Conservation (phyloP, 495 filamentous ascomycete genomes). For the Talaromyces borbonicus region DNA sequence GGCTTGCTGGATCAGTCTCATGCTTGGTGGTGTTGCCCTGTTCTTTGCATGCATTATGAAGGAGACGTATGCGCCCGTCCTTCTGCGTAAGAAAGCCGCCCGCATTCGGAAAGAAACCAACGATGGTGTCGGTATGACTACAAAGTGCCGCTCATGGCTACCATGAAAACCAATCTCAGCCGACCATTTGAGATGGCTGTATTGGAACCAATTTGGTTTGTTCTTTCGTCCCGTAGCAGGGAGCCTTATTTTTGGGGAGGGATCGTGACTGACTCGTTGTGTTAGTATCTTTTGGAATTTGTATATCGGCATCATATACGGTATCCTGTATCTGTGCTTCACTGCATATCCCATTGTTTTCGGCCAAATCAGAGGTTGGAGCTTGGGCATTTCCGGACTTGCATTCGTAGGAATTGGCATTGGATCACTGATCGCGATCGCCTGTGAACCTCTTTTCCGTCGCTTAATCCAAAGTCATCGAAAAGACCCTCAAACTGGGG, state of each 20-base stretch:
- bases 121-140: constrained; percentile 74
- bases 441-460: constrained; percentile 59
- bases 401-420: constrained; percentile 68
- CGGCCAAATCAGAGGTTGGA: constrained; percentile 60
- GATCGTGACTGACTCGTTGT: neutral
- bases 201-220: constrained; percentile 73
- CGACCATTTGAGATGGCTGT: constrained; percentile 69
- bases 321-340: constrained; percentile 79
- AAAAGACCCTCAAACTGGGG: constrained; percentile 58
- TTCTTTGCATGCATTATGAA: constrained; percentile 43
- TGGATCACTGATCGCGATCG: constrained; percentile 57
- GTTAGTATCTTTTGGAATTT: constrained; percentile 66
- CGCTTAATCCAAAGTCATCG: constrained; percentile 60
- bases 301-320: constrained; percentile 56
- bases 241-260: neutral
- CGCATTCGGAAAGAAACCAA: constrained; percentile 60
- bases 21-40: constrained; percentile 49
- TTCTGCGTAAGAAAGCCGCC: constrained; percentile 61
- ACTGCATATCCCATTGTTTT: constrained; percentile 76
- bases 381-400: constrained; percentile 54
- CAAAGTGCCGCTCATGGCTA: constrained; percentile 39
- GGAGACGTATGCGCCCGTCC: constrained; percentile 70
- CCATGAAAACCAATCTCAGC: constrained; percentile 61
- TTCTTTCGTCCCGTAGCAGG: constrained; percentile 2
- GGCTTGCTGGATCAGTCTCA: constrained; percentile 78